phyloP scores from a whole-genome alignment of 805 yeast species.

The Hanseniaspora jakobsenii region DNA sequence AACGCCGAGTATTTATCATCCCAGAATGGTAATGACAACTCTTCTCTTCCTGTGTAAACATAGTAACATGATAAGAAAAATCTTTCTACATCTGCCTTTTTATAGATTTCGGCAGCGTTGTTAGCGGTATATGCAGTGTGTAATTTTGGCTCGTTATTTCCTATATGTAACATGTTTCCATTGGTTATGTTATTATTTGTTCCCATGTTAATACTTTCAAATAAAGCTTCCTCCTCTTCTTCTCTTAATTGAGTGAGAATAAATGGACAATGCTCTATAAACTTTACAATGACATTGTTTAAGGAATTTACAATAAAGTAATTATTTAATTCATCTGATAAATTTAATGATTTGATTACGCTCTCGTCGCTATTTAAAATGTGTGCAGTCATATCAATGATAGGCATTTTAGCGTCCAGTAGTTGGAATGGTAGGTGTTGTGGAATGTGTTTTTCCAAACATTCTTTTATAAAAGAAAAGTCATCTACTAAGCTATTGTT shows the following conservation, averaged over 20 bases:
- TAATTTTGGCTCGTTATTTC: too few species aligned
- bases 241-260: constrained; percentile 56
- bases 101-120: constrained; percentile 48
- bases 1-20: constrained; percentile 49
- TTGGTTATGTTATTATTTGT: neutral
- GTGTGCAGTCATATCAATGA: constrained; percentile 6
- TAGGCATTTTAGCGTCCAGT: constrained; percentile 36
- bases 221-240: constrained; percentile 58
- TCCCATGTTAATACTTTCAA: constrained; percentile 36
- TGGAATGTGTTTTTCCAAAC: constrained; percentile 58
- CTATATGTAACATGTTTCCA: too few species aligned
- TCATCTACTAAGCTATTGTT: constrained; percentile 31
- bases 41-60: constrained; percentile 51
- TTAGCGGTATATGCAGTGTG: too few species aligned
- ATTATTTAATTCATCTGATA: constrained; percentile 22
- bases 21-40: constrained; percentile 55
- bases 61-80: constrained; percentile 66
- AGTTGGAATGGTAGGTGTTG: constrained; percentile 41
- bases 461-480: constrained; percentile 47
- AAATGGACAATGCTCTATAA: constrained; percentile 54
- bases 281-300: constrained; percentile 41
- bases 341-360: constrained; percentile 6
- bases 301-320: constrained; percentile 34
- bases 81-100: constrained; percentile 76
- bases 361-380: neutral